Evolutionary conservation across 345 rosid species (phyloP), one percentile per base, ranked within the genome.

Genomic region (Hirschfeldia incana): DNA sequence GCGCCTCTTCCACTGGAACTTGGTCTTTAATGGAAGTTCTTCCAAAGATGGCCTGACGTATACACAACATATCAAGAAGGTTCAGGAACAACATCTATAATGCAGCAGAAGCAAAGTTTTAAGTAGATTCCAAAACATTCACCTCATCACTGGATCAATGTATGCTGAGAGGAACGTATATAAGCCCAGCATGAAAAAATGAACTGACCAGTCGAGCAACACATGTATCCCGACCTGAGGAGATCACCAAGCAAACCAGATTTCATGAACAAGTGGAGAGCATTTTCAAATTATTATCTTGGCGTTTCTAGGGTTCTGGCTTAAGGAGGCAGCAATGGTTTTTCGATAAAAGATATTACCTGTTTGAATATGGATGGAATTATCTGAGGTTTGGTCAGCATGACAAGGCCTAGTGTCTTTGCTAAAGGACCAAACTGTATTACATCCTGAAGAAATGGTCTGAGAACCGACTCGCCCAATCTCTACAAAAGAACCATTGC

Each of bases 371-470:
- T 92, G 21, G 94, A 82, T 11, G 97, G 97, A 83, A 94, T 78
- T 17, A 91, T 89, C 82, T 86, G 94, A 71, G 98, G 98, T 85
- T 92, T 90, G 59, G 88, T 87, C 15, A 89, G 55, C 94, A 92
- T 89, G 76, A 94, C 98, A 73, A 53, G 59, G 59, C 59, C 59
- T 53, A 53, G 10, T 70, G 98, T 94, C 88, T 89, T 92, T 61
- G 95, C 80, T 71, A 94, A 92, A 62, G 97, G 89, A 70, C 92
- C 90, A 78, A 92, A 89, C 86, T 91, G 92, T 70, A 94, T 83
- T 61, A 92, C 91, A 80, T 94, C 95, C 90, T 94, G 97, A 83
- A 94, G 97, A 84, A 94, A 92, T 49, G 98, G 97, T 86, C 95
- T 85, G 51, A 91, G 89, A 79, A 91, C 91, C 5, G 91, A 92